A percentile compares a stretch with the other conserved stretches of the same genome.
Evolutionary conservation across 2,329 filamentous ascomycete species (phyloP).

Genomic region (Alternaria angustiovoidea): DNA sequence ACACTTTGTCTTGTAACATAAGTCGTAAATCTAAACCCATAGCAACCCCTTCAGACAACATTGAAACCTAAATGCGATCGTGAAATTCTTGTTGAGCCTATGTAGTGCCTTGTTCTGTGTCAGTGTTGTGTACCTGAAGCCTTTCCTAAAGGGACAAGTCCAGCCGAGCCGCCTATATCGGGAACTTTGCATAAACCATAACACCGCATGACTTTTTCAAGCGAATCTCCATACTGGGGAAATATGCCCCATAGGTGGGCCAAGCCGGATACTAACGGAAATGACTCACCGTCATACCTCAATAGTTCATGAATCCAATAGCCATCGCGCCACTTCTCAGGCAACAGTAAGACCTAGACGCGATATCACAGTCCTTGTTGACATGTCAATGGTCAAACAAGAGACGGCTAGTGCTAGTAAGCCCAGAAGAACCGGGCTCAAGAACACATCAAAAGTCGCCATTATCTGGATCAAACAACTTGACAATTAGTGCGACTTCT

Average conservation of each 20-base stretch:
- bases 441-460: not conserved
- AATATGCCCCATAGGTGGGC: not conserved
- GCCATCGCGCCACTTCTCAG: not conserved
- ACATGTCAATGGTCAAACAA: not conserved
- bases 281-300: not conserved
- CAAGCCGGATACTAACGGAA: not conserved
- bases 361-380: too few species aligned
- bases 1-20: not conserved
- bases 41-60: too few species aligned
- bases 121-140: not conserved
- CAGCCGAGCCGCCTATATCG: not conserved
- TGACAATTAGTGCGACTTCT: too few species aligned
- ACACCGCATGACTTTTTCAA: not conserved
- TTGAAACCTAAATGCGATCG: too few species aligned
- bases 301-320: not conserved
- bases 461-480: too few species aligned
- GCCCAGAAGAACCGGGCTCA: not conserved
- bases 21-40: not conserved
- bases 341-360: not conserved
- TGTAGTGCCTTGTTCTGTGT: not conserved
- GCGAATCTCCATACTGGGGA: not conserved
- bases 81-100: not conserved
- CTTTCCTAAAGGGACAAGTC: not conserved
- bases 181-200: not conserved
- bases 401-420: not conserved